Evolutionary conservation across 2,329 filamentous ascomycete species (phyloP).

Genomic region (Ophiostoma quercus): DNA sequence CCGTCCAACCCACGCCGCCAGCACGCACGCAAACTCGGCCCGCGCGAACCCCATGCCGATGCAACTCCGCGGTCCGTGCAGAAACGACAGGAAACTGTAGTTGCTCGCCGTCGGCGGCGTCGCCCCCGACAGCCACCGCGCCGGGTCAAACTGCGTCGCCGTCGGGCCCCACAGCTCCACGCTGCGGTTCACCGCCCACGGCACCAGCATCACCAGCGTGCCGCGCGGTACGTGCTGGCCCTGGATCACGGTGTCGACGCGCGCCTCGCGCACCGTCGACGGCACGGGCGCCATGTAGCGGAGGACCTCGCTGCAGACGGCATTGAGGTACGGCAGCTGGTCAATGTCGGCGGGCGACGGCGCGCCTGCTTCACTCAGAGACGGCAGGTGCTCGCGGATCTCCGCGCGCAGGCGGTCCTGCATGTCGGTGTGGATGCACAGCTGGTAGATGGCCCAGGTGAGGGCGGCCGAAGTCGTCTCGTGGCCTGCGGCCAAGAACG

Average conservation of each 20-base stretch:
- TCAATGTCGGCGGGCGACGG: slow-evolving; percentile 54
- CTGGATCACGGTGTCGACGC: slow-evolving; percentile 58
- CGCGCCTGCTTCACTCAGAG: slow-evolving; percentile 35
- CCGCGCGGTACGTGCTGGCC: slow-evolving; percentile 63
- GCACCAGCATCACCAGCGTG: slow-evolving; percentile 61
- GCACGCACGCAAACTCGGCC: slow-evolving; percentile 76
- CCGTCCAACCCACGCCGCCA: slow-evolving; percentile 70
- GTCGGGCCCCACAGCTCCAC: slow-evolving; percentile 69
- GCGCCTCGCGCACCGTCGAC: slow-evolving; percentile 61
- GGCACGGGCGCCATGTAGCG: slow-evolving; percentile 69
- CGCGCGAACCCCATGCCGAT: slow-evolving; percentile 78
- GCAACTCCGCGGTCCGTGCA: slow-evolving; percentile 80
- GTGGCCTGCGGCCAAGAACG: slow-evolving; percentile 76
- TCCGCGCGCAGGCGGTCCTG: slow-evolving; percentile 65
- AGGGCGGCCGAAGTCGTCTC: slow-evolving; percentile 72
- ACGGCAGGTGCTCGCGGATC: slow-evolving; percentile 56
- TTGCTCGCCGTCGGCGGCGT: slow-evolving; percentile 45
- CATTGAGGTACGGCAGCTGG: slow-evolving; percentile 70
- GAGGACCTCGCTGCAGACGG: slow-evolving; percentile 71
- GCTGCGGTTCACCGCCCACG: slow-evolving; percentile 65
- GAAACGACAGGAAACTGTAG: slow-evolving; percentile 73
- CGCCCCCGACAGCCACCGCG: slow-evolving; percentile 59
- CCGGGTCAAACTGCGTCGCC: slow-evolving; percentile 70
- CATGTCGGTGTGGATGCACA: slow-evolving; percentile 60
- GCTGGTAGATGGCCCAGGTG: slow-evolving; percentile 68